Evolutionary conservation across 768 basidiomycete species (phyloP).

Genomic region (Auricularia sp.): DNA sequence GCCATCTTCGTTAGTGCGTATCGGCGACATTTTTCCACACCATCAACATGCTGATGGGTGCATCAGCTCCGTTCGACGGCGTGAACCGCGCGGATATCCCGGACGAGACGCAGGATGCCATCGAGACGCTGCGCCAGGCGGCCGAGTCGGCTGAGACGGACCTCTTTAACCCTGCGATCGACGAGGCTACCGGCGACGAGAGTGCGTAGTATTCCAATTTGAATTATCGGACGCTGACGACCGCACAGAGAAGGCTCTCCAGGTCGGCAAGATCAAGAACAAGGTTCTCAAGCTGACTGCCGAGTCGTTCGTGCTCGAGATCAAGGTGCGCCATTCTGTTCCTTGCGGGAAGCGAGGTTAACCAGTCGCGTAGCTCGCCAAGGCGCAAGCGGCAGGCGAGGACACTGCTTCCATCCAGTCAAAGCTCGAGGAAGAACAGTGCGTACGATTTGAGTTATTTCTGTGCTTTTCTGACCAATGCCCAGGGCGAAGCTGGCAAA

Average conservation of each 20-base stretch:
- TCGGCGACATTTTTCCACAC: neutral
- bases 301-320: conserved; percentile 19
- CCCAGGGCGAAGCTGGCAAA: conserved; percentile 25
- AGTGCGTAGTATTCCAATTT: too few species aligned
- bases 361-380: conserved; percentile 24
- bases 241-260: conserved; percentile 24
- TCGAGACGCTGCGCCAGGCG: conserved; percentile 27
- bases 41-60: neutral
- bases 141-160: conserved; percentile 31
- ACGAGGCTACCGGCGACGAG: conserved; percentile 16
- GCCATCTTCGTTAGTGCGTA: conserved; percentile 28
- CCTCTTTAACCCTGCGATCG: conserved; percentile 28
- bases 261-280: conserved; percentile 35
- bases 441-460: neutral
- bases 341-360: neutral
- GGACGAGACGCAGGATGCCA: conserved; percentile 16
- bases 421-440: conserved; percentile 22
- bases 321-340: conserved; percentile 10
- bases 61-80: conserved; percentile 1
- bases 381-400: conserved; percentile 24
- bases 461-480: neutral
- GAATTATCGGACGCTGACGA: conserved; percentile 11
- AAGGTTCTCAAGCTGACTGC: conserved; percentile 36
- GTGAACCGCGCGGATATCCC: conserved; percentile 27
- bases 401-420: conserved; percentile 21